A percentile compares a stretch with the other conserved stretches of the same genome.
These are phyloP conservation scores for Colletotrichum limetticola DNA, from an alignment of 2,329 filamentous ascomycete species.

Conservation along the genomic window DNA sequence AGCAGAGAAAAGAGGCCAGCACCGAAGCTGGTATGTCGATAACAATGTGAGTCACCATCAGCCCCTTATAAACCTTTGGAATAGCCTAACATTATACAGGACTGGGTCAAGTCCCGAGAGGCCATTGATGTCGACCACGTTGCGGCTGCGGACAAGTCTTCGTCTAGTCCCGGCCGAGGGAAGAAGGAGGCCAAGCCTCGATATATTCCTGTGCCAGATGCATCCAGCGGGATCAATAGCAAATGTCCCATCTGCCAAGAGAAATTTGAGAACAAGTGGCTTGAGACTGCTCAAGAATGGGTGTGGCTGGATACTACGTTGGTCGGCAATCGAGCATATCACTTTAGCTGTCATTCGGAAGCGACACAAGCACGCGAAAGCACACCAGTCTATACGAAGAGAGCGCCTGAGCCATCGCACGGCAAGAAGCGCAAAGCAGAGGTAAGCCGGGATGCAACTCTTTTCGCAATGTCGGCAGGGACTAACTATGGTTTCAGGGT, in stretches of 20 bases:
- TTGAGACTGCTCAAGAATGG: conserved; percentile 94
- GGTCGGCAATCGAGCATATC: conserved; percentile 83
- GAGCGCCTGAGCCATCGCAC: conserved; percentile 73
- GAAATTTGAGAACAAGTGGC: conserved; percentile 91
- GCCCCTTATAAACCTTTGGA: conserved; percentile 38
- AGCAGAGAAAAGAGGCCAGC: conserved; percentile 85
- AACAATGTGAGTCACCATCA: conserved; percentile 73
- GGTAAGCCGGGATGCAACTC: conserved; percentile 50
- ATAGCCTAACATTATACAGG: conserved; percentile 22
- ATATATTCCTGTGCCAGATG: conserved; percentile 87
- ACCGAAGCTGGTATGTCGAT: conserved; percentile 94
- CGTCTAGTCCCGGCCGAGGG: conserved; percentile 42
- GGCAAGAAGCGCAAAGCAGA: conserved; percentile 80
- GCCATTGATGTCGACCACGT: conserved; percentile 44
- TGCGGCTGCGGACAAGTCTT: conserved; percentile 17
- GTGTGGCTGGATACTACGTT: conserved; percentile 92
- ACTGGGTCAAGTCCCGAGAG: conserved; percentile 39
- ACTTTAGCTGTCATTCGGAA: conserved; percentile 90
- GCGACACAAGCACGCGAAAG: conserved; percentile 73
- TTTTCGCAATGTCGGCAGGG: not conserved
- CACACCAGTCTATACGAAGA: conserved; percentile 53
- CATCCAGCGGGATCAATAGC: conserved; percentile 77
- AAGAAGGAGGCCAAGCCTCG: conserved; percentile 58
- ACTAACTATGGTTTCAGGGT: conserved; percentile 45
- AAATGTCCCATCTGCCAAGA: conserved; percentile 96